Evolutionary conservation across 225 moss, liverwort and hornwort species (phyloP).

Genomic region (Physcomitrium patens): DNA sequence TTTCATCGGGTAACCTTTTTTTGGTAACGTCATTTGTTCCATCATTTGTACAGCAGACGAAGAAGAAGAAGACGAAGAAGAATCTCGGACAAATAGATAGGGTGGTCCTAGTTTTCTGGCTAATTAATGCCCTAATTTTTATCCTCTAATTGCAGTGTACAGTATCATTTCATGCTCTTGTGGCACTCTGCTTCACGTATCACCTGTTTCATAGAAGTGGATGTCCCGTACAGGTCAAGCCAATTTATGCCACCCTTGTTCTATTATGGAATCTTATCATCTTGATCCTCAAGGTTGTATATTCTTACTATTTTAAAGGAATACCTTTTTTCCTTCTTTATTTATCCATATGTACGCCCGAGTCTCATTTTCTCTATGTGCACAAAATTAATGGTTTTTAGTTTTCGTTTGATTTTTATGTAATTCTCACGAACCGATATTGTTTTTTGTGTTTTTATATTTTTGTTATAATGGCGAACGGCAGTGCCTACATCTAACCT

Average conservation of each 20-base stretch:
- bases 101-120: conserved; percentile 28
- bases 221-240: conserved; percentile 37
- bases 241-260: conserved; percentile 45
- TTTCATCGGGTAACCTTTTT: conserved; percentile 39
- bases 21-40: conserved; percentile 42
- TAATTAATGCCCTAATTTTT: conserved; percentile 25
- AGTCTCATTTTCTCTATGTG: no score
- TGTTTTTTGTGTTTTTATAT: no score
- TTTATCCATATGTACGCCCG: no score
- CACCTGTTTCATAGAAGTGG: conserved; percentile 50
- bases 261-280: conserved; percentile 39
- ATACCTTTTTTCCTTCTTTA: background rate
- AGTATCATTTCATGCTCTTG: conserved; percentile 36
- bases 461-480: no score
- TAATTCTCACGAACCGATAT: no score
- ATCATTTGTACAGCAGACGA: conserved; percentile 45
- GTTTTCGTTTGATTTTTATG: no score
- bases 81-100: conserved; percentile 37
- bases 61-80: background rate
- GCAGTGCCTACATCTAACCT: no score
- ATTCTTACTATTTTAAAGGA: conserved; percentile 43
- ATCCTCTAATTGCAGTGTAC: conserved; percentile 48
- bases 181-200: conserved; percentile 28
- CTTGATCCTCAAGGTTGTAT: conserved; percentile 48
- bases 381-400: no score